Conservation (phyloP, 2,329 filamentous ascomycete genomes). For the Penicillium crustosum region DNA sequence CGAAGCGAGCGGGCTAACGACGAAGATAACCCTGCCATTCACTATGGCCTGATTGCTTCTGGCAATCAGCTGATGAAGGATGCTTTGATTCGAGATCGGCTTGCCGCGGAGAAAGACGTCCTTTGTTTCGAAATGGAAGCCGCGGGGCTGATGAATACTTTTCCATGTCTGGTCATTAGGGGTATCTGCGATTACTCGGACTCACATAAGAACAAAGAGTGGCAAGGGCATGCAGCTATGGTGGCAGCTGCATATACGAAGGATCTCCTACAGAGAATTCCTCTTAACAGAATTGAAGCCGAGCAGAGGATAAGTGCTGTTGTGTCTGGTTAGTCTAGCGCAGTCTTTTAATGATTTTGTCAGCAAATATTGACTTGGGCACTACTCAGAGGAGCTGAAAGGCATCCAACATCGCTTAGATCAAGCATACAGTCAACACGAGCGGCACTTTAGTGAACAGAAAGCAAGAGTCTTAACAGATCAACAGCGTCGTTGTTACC, state of each 20-base stretch:
- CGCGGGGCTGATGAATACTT: background rate
- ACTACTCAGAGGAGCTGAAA: slow-evolving; percentile 2
- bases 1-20: too few relatives aligned
- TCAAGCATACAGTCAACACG: slow-evolving; percentile 7
- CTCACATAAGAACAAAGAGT: background rate
- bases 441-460: slow-evolving; percentile 5
- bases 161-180: background rate
- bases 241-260: background rate
- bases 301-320: background rate
- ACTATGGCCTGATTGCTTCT: background rate
- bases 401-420: slow-evolving; percentile 3
- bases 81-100: background rate
- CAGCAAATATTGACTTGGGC: too few relatives aligned
- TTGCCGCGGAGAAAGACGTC: background rate
- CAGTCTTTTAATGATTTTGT: too few relatives aligned
- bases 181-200: slow-evolving; percentile 4
- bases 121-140: slow-evolving; percentile 1
- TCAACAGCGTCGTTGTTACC: slow-evolving; percentile 25
- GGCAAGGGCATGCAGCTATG: background rate
- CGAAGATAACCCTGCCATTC: background rate
- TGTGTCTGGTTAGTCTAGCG: too few relatives aligned
- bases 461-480: slow-evolving; percentile 2
- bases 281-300: background rate
- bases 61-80: background rate
- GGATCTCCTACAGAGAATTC: background rate